Conservation (phyloP, 2,329 filamentous ascomycete species). For the Trichoderma harzianum region DNA sequence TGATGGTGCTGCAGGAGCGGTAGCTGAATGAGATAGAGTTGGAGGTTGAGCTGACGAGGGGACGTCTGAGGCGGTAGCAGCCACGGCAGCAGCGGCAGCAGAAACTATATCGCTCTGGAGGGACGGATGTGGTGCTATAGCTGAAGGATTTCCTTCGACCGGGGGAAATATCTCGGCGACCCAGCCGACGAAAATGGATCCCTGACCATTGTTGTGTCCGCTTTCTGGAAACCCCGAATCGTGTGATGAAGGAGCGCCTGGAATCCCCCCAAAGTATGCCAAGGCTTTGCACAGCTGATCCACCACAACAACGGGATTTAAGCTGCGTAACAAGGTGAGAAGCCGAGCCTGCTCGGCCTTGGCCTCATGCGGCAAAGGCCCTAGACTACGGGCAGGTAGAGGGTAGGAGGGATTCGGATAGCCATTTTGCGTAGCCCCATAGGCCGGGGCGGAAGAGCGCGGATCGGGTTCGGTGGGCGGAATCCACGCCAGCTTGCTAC, state of each 20-base stretch:
- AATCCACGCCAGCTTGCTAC: slow-evolving; percentile 37
- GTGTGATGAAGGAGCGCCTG: slow-evolving; percentile 51
- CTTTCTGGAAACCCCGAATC: slow-evolving; percentile 54
- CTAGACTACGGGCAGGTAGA: slow-evolving; percentile 9
- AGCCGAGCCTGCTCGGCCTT: slow-evolving; percentile 60
- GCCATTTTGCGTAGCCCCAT: slow-evolving; percentile 12
- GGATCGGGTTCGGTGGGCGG: slow-evolving; percentile 12
- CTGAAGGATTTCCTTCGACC: slow-evolving; percentile 23
- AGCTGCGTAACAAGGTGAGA: slow-evolving; percentile 52
- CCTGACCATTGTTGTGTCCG: slow-evolving; percentile 53
- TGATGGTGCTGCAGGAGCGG: not conserved
- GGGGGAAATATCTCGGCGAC: slow-evolving; percentile 60
- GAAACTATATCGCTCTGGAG: slow-evolving; percentile 1
- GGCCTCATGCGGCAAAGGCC: slow-evolving; percentile 42
- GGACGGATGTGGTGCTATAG: slow-evolving; percentile 7
- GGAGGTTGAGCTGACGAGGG: not conserved
- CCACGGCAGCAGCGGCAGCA: not conserved
- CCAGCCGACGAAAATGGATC: slow-evolving; percentile 59
- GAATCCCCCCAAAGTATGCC: slow-evolving; percentile 61
- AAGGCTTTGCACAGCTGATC: slow-evolving; percentile 61
- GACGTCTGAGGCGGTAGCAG: not conserved
- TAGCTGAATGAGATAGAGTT: not conserved
- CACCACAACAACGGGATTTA: slow-evolving; percentile 55
- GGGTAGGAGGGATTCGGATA: slow-evolving; percentile 1
- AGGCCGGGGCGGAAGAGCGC: slow-evolving; percentile 9